Percentiles rank a stretch among this genome's conserved stretches.
Conservation (phyloP, 345 rosid species). For the Fremontodendron californicum region DNA sequence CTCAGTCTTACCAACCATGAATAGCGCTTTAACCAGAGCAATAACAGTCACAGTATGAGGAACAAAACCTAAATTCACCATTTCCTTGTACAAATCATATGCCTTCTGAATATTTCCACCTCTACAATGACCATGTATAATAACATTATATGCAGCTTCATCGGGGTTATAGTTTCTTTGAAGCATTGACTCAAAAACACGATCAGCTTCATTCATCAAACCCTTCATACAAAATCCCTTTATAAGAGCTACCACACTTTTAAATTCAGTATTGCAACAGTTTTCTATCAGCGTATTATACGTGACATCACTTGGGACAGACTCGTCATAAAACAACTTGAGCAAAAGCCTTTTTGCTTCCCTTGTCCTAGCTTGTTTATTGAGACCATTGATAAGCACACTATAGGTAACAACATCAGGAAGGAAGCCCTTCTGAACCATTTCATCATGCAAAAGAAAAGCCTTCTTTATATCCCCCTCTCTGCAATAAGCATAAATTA, state of each 20-base stretch:
- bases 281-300: constrained; percentile 68
- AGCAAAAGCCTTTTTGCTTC: constrained; percentile 85
- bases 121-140: constrained; percentile 83
- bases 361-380: constrained; percentile 70
- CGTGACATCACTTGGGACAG: constrained; percentile 61
- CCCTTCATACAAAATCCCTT: constrained; percentile 95
- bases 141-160: constrained; percentile 66
- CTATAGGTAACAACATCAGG: constrained; percentile 89
- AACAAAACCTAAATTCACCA: constrained; percentile 49
- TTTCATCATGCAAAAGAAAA: constrained; percentile 63
- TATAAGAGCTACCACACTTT: constrained; percentile 58
- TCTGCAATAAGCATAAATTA: constrained; percentile 68
- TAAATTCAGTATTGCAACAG: constrained; percentile 58
- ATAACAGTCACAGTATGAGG: constrained; percentile 68
- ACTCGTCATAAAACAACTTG: constrained; percentile 67
- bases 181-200: constrained; percentile 62
- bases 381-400: constrained; percentile 85
- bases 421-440: constrained; percentile 66
- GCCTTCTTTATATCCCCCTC: constrained; percentile 63
- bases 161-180: constrained; percentile 52
- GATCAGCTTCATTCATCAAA: constrained; percentile 81
- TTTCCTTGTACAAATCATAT: constrained; percentile 58
- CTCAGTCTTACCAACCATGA: constrained; percentile 44
- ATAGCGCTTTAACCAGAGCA: constrained; percentile 63
- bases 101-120: constrained; percentile 58